Base-by-base conservation (phyloP, 192 early-diverging fungal genomes). In the Funneliformis mosseae region DNA sequence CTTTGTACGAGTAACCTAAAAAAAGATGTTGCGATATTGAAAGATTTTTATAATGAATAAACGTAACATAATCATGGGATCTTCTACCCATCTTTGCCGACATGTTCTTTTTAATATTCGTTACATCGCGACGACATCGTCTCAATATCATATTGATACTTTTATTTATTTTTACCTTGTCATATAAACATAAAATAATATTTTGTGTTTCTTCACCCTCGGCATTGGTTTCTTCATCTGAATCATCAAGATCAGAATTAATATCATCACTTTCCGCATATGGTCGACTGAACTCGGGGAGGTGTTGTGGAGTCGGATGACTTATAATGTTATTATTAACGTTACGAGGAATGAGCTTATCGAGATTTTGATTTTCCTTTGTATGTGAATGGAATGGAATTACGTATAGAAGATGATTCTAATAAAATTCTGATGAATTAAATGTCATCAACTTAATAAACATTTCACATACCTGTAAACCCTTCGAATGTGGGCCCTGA, bases 1-100 rank as follows among this genome's bases (percentile, higher is more conserved):
- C 87, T 98, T 99, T 74, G 95, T 96, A 61, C 97, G 90, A 16
- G 92, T 94, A 41, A 99, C 93, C 82, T 89, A 84, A 76, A 61
- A 73, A 18, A 8, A 16, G 33, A 42, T 64, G 25, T 33, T 33
- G 6, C 1, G 25, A 9, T 27, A 28, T 27, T 27, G 25, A 64
- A 63, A 63, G 9, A 10, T 59, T 10, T 27, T 18, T 41, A 33
- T 3, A 33, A 33, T 2, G 33, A 33, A 33, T 33, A 33, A 33
- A 33, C 3, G 33, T 33, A 33, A 33, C 33, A 33, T 33, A 33
- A 33, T 33, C 33, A 33, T 3, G 33, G 33, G 33, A 33, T 33
- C 3, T 33, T 33, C 33, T n/a, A n/a, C n/a, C n/a, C n/a, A n/a
- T n/a, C n/a, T n/a, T n/a, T n/a, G 33, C 3, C 33, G 33, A 33